Conservation (phyloP, 208 protist species). For the Blastocrithidia nonstop region DNA sequence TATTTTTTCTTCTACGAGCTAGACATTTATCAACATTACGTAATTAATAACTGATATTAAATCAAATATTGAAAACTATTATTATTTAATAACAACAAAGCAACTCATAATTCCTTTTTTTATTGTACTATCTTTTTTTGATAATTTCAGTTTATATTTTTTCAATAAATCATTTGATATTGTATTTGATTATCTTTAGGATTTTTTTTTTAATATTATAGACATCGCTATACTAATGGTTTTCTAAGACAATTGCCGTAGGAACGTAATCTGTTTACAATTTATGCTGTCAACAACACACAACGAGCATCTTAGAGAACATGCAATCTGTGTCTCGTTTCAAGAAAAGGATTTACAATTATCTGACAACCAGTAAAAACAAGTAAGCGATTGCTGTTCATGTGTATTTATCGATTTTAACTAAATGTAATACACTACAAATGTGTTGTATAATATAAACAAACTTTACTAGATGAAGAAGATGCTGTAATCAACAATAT, state of each 20-base stretch:
- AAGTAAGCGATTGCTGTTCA: too few species aligned
- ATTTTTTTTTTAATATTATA: constrained; percentile 3
- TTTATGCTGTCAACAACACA: not conserved
- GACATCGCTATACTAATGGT: not conserved
- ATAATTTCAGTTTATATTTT: not conserved
- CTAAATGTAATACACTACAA: too few species aligned
- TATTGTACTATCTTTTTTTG: not conserved
- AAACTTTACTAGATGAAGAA: too few species aligned
- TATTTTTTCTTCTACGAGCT: not conserved
- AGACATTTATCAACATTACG: not conserved
- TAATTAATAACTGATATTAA: not conserved
- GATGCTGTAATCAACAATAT: too few species aligned
- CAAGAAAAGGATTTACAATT: not conserved
- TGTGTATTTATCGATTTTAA: too few species aligned
- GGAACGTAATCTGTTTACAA: not conserved
- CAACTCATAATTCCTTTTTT: constrained; percentile 3
- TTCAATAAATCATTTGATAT: not conserved
- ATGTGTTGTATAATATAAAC: too few species aligned
- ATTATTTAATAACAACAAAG: not conserved
- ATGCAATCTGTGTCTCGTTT: not conserved
- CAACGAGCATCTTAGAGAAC: not conserved
- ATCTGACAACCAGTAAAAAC: constrained; percentile 3
- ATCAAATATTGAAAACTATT: not conserved
- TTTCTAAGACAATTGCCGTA: not conserved
- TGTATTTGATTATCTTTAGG: not conserved